Base-by-base conservation (phyloP, 768 basidiomycete genomes). In the Russula brevipes region DNA sequence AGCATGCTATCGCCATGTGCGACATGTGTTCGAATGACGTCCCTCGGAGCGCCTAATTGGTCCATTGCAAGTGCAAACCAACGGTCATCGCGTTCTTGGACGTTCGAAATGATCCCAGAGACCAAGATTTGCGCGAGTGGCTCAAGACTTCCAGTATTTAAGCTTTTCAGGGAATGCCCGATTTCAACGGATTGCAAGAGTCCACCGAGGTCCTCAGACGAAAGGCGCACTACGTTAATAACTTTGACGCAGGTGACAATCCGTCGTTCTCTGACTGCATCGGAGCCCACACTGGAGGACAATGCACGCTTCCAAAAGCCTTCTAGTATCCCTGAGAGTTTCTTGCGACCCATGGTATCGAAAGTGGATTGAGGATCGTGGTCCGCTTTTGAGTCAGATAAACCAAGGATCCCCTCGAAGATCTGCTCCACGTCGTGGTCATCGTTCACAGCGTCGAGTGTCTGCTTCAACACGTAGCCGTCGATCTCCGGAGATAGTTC, bases 341-440 rank as follows among this genome's bases (percentile, higher is more conserved):
- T 35, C 39, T 14, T 14, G 5, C 14, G 47, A 14, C 49, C 57
- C 16, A 59, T 11, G 4, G 33, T 16, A n/a, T 41, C 39, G 31
- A 59, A 49, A 33, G 17, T 31, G 17, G 7, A 11, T n/a, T 30
- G 57, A 8, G 38, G 38, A 10, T 42, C 16, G 10, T 33, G 24
- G 17, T 51, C 49, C 9, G 41, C n/a, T 50, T 41, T 5, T 16
- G 57, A 59, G 14, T 6, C n/a, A n/a, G 17, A 59, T 17, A 59
- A 59, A n/a, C 49, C 42, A 42, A 39, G 57, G 5, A 59, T 33
- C 6, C 17, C 30, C 8, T 50, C 33, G 10, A 51, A 51, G 39
- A 59, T 50, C 12, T n/a, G 57, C 49, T 49, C 47, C 30, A 59
- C 6, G 30, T 59, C 49, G 19, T 50, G 16, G 19, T 59, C 57